phyloP scores from a whole-genome alignment of 805 yeast genomes.

The Kodamaea restingae region DNA sequence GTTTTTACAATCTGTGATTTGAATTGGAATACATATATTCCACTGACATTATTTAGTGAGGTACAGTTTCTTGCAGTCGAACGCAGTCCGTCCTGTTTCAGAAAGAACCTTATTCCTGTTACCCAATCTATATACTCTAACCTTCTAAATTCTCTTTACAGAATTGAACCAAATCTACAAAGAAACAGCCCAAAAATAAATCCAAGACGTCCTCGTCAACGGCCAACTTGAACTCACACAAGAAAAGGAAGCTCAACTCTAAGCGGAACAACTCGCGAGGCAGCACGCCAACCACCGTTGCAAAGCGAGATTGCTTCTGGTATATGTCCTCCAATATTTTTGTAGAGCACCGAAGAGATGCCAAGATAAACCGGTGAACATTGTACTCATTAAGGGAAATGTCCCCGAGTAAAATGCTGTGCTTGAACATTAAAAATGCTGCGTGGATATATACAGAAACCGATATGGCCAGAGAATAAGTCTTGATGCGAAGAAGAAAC shows the following conservation, averaged over 20 bases:
- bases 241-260: conserved; percentile 48
- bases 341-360: conserved; percentile 36
- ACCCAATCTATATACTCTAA: too few relatives aligned
- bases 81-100: too few relatives aligned
- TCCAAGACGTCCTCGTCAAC: conserved; percentile 34
- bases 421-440: conserved; percentile 34
- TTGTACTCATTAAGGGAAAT: conserved; percentile 33
- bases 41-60: too few relatives aligned
- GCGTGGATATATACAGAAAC: conserved; percentile 38
- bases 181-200: conserved; percentile 30
- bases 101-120: too few relatives aligned
- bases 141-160: conserved; percentile 10
- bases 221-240: conserved; percentile 47
- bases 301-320: conserved; percentile 39
- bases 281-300: conserved; percentile 44
- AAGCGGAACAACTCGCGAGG: conserved; percentile 42
- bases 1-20: too few relatives aligned
- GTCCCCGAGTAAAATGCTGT: conserved; percentile 30
- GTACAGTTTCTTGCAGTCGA: too few relatives aligned
- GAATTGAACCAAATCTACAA: conserved; percentile 28
- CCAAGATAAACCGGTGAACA: conserved; percentile 37
- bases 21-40: too few relatives aligned
- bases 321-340: conserved; percentile 44
- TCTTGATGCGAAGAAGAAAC: conserved; percentile 34
- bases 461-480: conserved; percentile 38